Evolutionary conservation across 2,329 filamentous ascomycete genomes (phyloP), one percentile per base, ranked within the genome.

Genomic region (Incumbomyces lentus): DNA sequence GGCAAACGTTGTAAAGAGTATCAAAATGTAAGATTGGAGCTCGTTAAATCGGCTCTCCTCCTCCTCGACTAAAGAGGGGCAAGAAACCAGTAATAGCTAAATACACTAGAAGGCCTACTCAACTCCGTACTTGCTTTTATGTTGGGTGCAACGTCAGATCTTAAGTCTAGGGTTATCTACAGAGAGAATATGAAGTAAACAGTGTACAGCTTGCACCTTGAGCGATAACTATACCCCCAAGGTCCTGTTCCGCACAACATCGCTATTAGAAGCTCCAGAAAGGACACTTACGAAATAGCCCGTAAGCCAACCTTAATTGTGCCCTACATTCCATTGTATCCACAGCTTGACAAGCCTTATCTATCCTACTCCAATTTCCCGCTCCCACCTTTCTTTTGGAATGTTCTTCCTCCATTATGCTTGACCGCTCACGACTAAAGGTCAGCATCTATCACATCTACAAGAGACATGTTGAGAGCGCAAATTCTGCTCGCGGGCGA

Each of bases 1-100:
- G 74, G 85, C 82, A 58, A 84, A 85, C 16, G 68, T 98, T 66
- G 81, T 96, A 59, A 94, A 92, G 79, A 94, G 87, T 75, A 77
- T 86, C 61, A 96, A 92, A 73, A 72, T 98, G 22, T 26, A 26
- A 26, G 22, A 26, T 26, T 26, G 4, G 22, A 8, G 22, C 22
- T 8, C 22, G 22, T 26, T 26, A 8, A 26, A 4, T 8, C 22
- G 6, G 33, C 33, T n/a, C 16, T n/a, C 33, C 13, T 35, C 4
- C 11, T 35, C 37, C 17, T 26, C 5, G 37, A 13, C n/a, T 6
- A 26, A 19, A 18, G 8, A 13, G n/a, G 6, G 5, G 8, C 22
- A 8, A 26, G 22, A 8, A 26, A 26, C 5, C 4, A 26, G 22
- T 26, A 8, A 26, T 26, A 26, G 22, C 8, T 8, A 26, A 26